A percentile compares a stretch with the other conserved stretches of the same genome.
Evolutionary conservation across 2,329 filamentous ascomycete genomes (phyloP).

Genomic region (Exophiala viscosa): DNA sequence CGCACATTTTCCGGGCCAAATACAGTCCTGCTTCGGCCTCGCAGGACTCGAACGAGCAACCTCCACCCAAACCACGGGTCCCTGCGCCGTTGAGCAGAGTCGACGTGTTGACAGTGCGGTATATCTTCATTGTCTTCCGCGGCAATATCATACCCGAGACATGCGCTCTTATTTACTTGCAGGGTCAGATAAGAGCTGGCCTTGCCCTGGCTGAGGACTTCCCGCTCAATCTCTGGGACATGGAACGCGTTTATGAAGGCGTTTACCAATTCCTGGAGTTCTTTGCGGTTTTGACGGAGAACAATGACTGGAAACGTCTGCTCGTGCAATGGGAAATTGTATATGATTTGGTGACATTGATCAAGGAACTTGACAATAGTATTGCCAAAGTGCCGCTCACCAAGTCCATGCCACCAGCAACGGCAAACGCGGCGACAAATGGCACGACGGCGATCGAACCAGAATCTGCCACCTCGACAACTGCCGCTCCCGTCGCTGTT

Average conservation of each 20-base stretch:
- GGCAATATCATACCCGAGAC: slow-evolving; percentile 91
- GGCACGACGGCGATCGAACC: slow-evolving; percentile 8
- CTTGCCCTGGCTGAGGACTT: slow-evolving; percentile 78
- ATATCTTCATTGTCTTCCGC: slow-evolving; percentile 88
- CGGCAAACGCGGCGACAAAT: neutral
- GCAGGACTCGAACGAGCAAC: slow-evolving; percentile 48
- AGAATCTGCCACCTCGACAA: slow-evolving; percentile 29
- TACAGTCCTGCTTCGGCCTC: slow-evolving; percentile 47
- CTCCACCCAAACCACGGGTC: slow-evolving; percentile 49
- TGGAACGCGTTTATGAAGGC: slow-evolving; percentile 94
- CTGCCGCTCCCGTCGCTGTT: slow-evolving; percentile 47
- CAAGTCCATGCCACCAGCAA: slow-evolving; percentile 15
- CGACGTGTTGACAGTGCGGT: slow-evolving; percentile 70
- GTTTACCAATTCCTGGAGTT: slow-evolving; percentile 93
- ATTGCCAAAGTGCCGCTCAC: slow-evolving; percentile 69
- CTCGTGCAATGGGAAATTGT: slow-evolving; percentile 89
- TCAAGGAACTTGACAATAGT: slow-evolving; percentile 81
- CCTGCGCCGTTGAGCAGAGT: slow-evolving; percentile 54
- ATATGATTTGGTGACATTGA: slow-evolving; percentile 80
- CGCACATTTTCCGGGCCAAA: slow-evolving; percentile 75
- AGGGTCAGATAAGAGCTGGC: slow-evolving; percentile 79
- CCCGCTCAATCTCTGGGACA: slow-evolving; percentile 92
- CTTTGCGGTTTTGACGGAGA: slow-evolving; percentile 82
- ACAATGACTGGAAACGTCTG: slow-evolving; percentile 75
- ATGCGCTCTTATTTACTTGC: slow-evolving; percentile 87